phyloP scores from a whole-genome alignment of 2,329 filamentous ascomycete species.

The Penicillium concentricum region DNA sequence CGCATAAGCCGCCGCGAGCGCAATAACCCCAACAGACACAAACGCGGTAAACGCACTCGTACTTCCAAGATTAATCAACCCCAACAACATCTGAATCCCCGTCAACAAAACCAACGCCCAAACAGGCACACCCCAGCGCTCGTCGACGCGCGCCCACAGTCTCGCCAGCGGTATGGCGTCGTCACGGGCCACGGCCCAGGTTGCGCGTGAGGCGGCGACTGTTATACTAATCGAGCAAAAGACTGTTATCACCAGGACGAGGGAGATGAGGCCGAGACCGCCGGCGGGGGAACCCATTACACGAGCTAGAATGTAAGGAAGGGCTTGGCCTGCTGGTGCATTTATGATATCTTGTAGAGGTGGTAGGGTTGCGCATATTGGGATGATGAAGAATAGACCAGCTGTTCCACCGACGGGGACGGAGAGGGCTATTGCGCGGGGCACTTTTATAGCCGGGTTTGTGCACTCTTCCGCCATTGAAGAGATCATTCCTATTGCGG shows the following conservation, averaged over 20 bases:
- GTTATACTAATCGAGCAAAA: conserved; percentile 57
- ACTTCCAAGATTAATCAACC: conserved; percentile 50
- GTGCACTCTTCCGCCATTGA: conserved; percentile 61
- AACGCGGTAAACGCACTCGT: conserved; percentile 52
- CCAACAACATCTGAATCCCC: conserved; percentile 49
- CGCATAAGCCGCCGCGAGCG: conserved; percentile 55
- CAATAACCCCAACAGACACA: conserved; percentile 57
- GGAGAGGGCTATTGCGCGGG: conserved; percentile 52
- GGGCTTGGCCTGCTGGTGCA: conserved; percentile 49
- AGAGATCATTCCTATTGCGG: conserved; percentile 61
- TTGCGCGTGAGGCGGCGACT: conserved; percentile 49
- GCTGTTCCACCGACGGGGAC: conserved; percentile 55
- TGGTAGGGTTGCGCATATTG: conserved; percentile 43
- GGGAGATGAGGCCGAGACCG: conserved; percentile 49
- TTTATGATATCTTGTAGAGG: conserved; percentile 44
- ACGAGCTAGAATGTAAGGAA: conserved; percentile 52
- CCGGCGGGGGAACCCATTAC: conserved; percentile 53
- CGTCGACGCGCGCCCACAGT: conserved; percentile 39
- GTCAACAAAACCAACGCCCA: conserved; percentile 46
- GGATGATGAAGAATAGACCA: conserved; percentile 56
- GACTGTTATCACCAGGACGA: conserved; percentile 51
- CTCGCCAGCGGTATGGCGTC: conserved; percentile 44
- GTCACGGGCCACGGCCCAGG: conserved; percentile 50
- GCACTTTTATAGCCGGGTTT: conserved; percentile 53
- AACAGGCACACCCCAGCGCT: conserved; percentile 40